Conservation (phyloP, 2,329 filamentous ascomycete species). For the Aspergillus novofumigatus region DNA sequence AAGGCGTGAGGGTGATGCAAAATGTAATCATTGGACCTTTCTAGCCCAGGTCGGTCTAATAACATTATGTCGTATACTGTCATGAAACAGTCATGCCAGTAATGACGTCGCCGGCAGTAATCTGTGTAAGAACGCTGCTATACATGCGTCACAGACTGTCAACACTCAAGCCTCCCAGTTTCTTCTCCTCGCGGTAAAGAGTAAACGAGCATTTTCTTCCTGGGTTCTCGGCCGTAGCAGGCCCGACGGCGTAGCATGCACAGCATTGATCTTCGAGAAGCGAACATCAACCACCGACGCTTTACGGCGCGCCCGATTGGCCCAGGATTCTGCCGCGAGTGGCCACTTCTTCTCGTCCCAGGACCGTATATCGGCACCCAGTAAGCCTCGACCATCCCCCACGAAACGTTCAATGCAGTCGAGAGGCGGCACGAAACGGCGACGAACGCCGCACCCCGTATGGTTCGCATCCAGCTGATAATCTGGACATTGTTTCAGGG, state of each 20-base stretch:
- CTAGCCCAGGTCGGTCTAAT: not conserved
- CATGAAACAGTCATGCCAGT: not conserved
- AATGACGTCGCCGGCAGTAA: not conserved
- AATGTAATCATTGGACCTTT: not conserved
- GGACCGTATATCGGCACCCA: conserved; percentile 22
- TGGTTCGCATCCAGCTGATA: conserved; percentile 43
- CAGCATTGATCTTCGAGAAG: conserved; percentile 20
- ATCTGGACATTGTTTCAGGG: conserved; percentile 39
- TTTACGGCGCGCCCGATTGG: conserved; percentile 13
- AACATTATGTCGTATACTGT: not conserved
- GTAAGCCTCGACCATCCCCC: conserved; percentile 26
- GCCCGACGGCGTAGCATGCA: conserved; percentile 15
- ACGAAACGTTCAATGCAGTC: conserved; percentile 37
- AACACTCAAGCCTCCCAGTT: conserved; percentile 30
- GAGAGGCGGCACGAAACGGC: conserved; percentile 36
- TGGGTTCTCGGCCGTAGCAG: conserved; percentile 10
- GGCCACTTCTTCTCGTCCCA: conserved; percentile 15
- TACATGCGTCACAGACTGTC: not conserved
- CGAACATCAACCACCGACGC: conserved; percentile 23
- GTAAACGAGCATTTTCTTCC: conserved; percentile 29
- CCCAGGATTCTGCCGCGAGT: conserved; percentile 16
- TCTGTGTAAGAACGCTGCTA: not conserved
- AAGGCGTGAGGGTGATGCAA: not conserved
- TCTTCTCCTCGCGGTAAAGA: conserved; percentile 34
- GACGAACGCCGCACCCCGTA: conserved; percentile 39